Evolutionary conservation across 2,329 filamentous ascomycete genomes (phyloP).

Genomic region (Fonsecaea nubica): DNA sequence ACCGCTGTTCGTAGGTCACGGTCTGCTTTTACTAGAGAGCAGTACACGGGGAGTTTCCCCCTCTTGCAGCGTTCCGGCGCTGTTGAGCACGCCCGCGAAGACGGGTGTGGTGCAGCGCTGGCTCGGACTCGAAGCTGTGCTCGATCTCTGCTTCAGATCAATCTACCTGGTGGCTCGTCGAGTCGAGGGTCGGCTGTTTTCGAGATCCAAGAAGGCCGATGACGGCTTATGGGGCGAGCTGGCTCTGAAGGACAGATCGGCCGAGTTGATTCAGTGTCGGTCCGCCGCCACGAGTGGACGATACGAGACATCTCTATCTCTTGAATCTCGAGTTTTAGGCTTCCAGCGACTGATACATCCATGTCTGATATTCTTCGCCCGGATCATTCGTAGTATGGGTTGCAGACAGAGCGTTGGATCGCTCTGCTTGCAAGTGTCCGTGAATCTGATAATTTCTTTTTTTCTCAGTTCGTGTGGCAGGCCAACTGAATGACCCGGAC

Average conservation of each 20-base stretch:
- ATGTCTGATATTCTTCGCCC: background rate
- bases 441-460: background rate
- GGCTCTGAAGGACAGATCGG: background rate
- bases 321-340: background rate
- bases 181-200: background rate
- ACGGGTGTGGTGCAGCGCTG: too few relatives aligned
- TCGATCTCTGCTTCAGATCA: too few relatives aligned
- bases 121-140: too few relatives aligned
- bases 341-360: background rate
- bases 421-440: background rate
- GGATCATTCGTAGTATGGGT: background rate
- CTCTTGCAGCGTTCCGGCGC: too few relatives aligned
- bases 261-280: background rate
- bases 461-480: background rate
- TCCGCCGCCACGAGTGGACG: background rate
- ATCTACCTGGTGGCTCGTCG: background rate
- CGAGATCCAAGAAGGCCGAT: background rate
- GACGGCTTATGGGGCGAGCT: background rate
- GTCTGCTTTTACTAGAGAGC: too few relatives aligned
- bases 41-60: too few relatives aligned
- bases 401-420: background rate
- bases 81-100: too few relatives aligned
- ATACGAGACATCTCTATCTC: background rate
- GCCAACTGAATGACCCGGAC: background rate
- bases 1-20: too few relatives aligned